A percentile compares a stretch with the other conserved stretches of the same genome.
phyloP scores from a whole-genome alignment of 2,329 filamentous ascomycete species.

The Pseudogymnoascus sp. region DNA sequence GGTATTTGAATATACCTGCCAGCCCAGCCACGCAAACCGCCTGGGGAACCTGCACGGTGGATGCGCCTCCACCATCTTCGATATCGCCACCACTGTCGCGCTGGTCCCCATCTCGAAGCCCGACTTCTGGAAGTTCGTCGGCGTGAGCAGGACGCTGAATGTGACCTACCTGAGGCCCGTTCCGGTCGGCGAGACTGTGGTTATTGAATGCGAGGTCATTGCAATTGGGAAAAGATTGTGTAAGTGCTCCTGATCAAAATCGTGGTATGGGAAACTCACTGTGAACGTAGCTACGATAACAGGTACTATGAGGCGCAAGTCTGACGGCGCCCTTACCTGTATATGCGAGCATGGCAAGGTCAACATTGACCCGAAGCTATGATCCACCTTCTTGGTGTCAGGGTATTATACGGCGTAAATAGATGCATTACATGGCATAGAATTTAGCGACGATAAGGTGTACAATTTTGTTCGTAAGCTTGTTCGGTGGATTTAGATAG shows the following conservation, averaged over 20 bases:
- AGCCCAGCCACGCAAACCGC: conserved; percentile 44
- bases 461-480: background rate
- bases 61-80: conserved; percentile 58
- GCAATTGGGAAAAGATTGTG: conserved; percentile 49
- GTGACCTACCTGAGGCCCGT: conserved; percentile 60
- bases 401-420: background rate
- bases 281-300: conserved; percentile 32
- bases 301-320: conserved; percentile 45
- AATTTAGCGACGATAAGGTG: background rate
- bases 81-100: conserved; percentile 53
- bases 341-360: conserved; percentile 59
- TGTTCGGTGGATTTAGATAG: background rate
- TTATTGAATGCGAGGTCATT: conserved; percentile 50
- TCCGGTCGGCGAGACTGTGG: conserved; percentile 46
- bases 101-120: conserved; percentile 47
- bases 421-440: background rate
- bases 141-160: conserved; percentile 57
- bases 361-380: conserved; percentile 41
- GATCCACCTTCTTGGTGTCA: background rate
- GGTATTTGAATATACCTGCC: conserved; percentile 40
- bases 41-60: conserved; percentile 51
- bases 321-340: conserved; percentile 45
- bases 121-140: conserved; percentile 53
- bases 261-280: background rate
- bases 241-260: conserved; percentile 24